These are phyloP conservation scores for Meira miltonrushii DNA, from an alignment of 1,284 basidiomycete species.

Conservation along the genomic window DNA sequence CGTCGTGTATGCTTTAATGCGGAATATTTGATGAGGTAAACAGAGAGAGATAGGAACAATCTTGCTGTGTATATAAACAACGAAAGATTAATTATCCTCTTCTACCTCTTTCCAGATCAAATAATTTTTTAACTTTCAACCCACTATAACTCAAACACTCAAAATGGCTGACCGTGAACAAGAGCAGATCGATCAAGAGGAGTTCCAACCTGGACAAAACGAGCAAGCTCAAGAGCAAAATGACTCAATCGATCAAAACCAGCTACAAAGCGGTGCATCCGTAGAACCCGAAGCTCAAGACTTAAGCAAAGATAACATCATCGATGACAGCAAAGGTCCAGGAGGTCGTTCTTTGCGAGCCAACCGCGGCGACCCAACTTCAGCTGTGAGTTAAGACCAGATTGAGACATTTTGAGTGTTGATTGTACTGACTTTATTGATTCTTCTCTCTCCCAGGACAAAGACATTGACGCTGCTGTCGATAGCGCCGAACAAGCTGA, in stretches of 20 bases:
- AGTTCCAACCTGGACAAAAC: background rate
- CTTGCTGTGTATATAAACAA: too few species aligned
- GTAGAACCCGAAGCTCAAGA: background rate
- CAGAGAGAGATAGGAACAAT: too few species aligned
- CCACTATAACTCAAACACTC: background rate
- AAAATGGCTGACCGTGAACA: background rate
- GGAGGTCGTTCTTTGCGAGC: background rate
- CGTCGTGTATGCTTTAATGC: too few species aligned
- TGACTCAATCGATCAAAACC: background rate
- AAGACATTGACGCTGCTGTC: background rate
- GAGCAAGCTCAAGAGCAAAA: background rate
- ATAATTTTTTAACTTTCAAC: background rate
- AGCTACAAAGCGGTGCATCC: background rate
- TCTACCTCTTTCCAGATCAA: background rate
- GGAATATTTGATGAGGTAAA: too few species aligned
- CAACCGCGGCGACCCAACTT: conserved; percentile 7
- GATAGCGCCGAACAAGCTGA: conserved; percentile 1
- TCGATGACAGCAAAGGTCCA: conserved; percentile 3
- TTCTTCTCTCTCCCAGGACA: background rate
- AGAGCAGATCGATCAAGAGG: background rate
- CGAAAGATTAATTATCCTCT: too few species aligned
- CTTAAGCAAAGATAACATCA: conserved; percentile 4
- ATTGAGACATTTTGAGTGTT: background rate
- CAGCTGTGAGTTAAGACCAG: conserved; percentile 9
- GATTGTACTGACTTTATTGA: background rate